phyloP scores from a whole-genome alignment of 2,329 filamentous ascomycete genomes.

The Achaetomium macrosporum region DNA sequence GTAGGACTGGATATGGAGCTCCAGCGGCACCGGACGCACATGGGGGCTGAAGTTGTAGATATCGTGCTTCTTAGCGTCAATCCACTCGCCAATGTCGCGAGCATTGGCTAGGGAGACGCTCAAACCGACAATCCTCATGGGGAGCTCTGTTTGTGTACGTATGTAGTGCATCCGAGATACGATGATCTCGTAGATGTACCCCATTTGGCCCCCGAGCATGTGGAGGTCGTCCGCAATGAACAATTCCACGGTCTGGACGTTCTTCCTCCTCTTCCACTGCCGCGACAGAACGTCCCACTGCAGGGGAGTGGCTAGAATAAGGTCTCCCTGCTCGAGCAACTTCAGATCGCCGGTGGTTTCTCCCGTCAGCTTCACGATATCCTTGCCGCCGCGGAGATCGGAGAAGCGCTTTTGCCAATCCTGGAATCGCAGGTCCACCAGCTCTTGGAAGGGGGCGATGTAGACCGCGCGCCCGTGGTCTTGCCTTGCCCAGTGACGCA shows the following conservation, averaged over 20 bases:
- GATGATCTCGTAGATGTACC: constrained; percentile 90
- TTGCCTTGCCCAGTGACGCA: constrained; percentile 76
- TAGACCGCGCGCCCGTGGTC: constrained; percentile 80
- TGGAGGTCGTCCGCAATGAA: constrained; percentile 96
- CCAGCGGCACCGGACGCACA: constrained; percentile 79
- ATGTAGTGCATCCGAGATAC: constrained; percentile 99
- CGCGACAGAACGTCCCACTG: constrained; percentile 97
- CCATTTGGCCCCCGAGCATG: constrained; percentile 77
- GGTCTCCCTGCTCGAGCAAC: constrained; percentile 76
- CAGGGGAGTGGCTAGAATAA: constrained; percentile 84
- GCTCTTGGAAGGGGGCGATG: constrained; percentile 88
- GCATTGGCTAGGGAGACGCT: constrained; percentile 91
- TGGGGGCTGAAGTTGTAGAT: constrained; percentile 98
- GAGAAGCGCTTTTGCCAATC: constrained; percentile 80
- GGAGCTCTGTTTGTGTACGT: constrained; percentile 75
- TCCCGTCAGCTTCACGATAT: constrained; percentile 86
- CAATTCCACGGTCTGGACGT: constrained; percentile 81
- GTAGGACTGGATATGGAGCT: constrained; percentile 93
- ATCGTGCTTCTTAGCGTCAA: constrained; percentile 94
- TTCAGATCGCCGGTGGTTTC: constrained; percentile 89
- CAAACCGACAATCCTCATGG: constrained; percentile 80
- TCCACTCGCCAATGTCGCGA: constrained; percentile 93
- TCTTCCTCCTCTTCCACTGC: constrained; percentile 95
- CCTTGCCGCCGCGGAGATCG: constrained; percentile 72
- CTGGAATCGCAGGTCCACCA: constrained; percentile 73